Conservation (phyloP, 768 basidiomycete genomes). For the Mrakia hoshinonis region DNA sequence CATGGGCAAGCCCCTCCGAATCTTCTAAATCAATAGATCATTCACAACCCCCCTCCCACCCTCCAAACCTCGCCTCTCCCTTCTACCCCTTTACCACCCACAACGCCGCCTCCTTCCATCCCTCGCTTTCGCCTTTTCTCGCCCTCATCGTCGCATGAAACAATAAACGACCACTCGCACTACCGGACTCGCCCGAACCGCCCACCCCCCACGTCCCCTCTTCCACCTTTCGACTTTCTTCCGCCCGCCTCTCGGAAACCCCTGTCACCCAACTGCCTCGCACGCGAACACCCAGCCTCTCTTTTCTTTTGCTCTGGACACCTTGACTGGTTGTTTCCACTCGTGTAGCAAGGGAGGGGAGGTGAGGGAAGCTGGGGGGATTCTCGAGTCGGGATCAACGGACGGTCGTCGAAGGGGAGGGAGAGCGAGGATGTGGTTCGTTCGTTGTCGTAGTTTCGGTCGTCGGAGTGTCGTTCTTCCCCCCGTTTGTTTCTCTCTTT, state of each 20-base stretch:
- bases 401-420: neutral
- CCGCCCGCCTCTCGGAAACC: conserved; percentile 1
- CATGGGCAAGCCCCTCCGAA: conserved; percentile 67
- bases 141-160: neutral
- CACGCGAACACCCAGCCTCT: conserved; percentile 28
- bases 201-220: neutral
- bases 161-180: neutral
- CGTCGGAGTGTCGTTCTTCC: neutral
- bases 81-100: neutral
- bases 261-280: conserved; percentile 24
- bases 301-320: neutral
- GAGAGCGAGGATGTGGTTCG: neutral
- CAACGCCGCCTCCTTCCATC: neutral
- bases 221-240: neutral
- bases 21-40: conserved; percentile 21
- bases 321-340: conserved; percentile 4
- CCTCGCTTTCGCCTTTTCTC: neutral
- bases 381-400: neutral
- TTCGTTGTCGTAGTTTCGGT: neutral
- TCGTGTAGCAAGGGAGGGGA: neutral
- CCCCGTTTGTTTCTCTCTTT: neutral
- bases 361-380: conserved; percentile 19
- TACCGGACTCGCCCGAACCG: neutral
- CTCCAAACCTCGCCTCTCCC: neutral
- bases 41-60: neutral